Percentiles rank a stretch among this genome's conserved stretches.
phyloP scores from a whole-genome alignment of 1,284 basidiomycete genomes.

The Coniferiporia weirii region DNA sequence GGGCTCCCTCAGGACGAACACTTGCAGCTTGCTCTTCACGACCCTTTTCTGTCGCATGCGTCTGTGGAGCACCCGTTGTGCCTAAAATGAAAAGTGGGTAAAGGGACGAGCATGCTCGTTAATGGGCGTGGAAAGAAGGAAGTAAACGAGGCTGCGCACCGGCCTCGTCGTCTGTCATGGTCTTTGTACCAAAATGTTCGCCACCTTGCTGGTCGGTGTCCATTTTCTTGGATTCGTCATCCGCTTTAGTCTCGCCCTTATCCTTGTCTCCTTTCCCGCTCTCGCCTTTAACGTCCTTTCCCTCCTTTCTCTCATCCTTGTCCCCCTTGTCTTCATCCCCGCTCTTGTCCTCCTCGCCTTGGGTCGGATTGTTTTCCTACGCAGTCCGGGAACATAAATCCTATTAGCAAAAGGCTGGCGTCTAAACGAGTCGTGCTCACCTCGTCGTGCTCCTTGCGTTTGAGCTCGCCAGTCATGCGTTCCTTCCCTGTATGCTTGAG shows the following conservation, averaged over 20 bases:
- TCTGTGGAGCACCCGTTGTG: neutral
- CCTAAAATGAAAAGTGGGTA: neutral
- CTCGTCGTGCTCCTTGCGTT: constrained; percentile 15
- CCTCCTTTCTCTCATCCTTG: neutral
- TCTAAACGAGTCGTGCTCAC: constrained; percentile 3
- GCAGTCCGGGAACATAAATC: neutral
- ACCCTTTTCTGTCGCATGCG: constrained; percentile 23
- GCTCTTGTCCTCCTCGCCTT: neutral
- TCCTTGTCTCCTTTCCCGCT: neutral
- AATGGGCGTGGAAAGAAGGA: too few species aligned
- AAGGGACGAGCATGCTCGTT: neutral
- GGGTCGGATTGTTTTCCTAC: neutral
- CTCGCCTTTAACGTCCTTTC: neutral
- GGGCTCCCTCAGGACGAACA: constrained; percentile 27
- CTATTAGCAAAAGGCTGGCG: neutral
- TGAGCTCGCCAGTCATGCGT: constrained; percentile 19
- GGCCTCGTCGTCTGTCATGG: neutral
- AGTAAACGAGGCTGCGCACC: neutral
- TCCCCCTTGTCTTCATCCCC: neutral
- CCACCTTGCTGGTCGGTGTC: neutral
- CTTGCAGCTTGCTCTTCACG: constrained; percentile 27
- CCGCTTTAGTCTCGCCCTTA: neutral
- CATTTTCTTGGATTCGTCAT: neutral
- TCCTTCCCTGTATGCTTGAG: constrained; percentile 17
- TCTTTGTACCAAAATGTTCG: neutral